These are phyloP conservation scores for Oryza nivara DNA, from an alignment of 176 grass and related monocot genomes.

Conservation along the genomic window DNA sequence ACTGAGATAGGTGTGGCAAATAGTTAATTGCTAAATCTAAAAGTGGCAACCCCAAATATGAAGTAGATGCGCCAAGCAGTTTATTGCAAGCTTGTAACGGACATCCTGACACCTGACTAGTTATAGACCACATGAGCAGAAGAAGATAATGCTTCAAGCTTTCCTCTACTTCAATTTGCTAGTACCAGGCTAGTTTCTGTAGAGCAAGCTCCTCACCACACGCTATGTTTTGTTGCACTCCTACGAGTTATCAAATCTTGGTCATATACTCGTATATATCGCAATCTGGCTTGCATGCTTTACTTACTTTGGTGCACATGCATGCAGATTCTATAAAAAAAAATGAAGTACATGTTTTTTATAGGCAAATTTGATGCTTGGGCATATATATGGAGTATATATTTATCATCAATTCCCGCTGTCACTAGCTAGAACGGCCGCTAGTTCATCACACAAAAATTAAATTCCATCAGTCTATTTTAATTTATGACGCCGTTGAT, in stretches of 20 bases:
- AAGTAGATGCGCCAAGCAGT: background rate
- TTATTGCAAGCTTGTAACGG: background rate
- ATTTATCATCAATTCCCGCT: background rate
- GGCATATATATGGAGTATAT: background rate
- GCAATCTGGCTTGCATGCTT: too few relatives aligned
- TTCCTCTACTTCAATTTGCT: background rate
- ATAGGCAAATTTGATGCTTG: background rate
- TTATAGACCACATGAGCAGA: constrained; percentile 3
- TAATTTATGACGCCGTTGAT: too few relatives aligned
- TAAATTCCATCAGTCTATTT: background rate
- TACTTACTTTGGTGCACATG: background rate
- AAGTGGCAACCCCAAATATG: too few relatives aligned
- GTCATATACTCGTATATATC: background rate
- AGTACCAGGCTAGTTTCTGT: background rate
- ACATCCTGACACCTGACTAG: background rate
- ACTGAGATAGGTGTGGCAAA: too few relatives aligned
- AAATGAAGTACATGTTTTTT: background rate
- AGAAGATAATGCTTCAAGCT: constrained; percentile 15
- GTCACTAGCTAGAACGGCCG: background rate
- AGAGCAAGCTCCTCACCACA: background rate
- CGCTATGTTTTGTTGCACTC: background rate
- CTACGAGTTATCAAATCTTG: background rate
- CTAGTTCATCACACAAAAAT: background rate
- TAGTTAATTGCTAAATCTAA: too few relatives aligned
- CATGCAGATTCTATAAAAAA: background rate